phyloP scores from a whole-genome alignment of 306 rosid genomes.

The Citrullus amarus region DNA sequence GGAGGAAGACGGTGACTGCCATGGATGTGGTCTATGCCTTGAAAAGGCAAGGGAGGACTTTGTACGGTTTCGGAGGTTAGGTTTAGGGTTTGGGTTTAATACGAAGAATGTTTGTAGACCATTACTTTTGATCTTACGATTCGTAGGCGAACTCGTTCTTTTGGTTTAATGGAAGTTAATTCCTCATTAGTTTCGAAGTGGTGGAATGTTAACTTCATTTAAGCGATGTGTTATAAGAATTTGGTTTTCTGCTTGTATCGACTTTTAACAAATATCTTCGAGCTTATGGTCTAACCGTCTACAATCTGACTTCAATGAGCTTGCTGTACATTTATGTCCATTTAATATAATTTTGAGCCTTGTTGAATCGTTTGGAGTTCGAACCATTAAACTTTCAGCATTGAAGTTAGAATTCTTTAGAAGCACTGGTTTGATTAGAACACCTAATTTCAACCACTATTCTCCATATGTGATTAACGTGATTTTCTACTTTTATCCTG shows the following conservation, averaged over 20 bases:
- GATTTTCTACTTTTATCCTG: too few species aligned
- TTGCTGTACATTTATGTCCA: not conserved
- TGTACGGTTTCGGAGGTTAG: conserved; percentile 39
- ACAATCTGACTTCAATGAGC: not conserved
- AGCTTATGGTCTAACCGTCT: not conserved
- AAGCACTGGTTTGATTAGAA: not conserved
- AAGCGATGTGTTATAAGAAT: not conserved
- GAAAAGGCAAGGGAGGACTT: conserved; percentile 42
- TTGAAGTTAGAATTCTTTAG: not conserved
- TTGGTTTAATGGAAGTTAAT: not conserved
- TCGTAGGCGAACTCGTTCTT: not conserved
- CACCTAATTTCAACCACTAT: not conserved
- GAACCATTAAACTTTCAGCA: too few species aligned
- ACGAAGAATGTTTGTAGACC: not conserved
- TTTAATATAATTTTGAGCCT: too few species aligned
- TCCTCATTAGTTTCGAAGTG: not conserved
- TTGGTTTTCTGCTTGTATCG: not conserved
- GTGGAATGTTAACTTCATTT: not conserved
- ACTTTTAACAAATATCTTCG: too few species aligned
- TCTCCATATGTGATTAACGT: too few species aligned
- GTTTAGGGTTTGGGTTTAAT: not conserved
- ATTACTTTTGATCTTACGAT: not conserved
- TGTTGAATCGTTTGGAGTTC: too few species aligned
- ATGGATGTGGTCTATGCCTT: conserved; percentile 42
- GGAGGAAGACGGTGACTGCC: conserved; percentile 43